Percentiles rank a stretch among this genome's conserved stretches.
Evolutionary conservation across 306 rosid species (phyloP).

Genomic region (Bauhinia variegata): DNA sequence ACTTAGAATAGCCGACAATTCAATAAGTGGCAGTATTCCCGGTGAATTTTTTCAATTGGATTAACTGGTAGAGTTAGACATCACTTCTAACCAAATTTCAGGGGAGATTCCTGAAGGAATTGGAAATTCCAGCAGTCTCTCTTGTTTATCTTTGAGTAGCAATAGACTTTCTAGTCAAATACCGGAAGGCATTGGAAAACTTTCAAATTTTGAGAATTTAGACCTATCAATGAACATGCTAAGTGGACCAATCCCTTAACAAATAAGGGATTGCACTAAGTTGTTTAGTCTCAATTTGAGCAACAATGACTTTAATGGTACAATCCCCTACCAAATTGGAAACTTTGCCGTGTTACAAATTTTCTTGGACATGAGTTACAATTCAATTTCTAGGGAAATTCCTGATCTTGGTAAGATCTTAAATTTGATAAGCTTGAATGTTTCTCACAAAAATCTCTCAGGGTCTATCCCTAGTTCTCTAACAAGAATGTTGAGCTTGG

Average conservation of each 20-base stretch:
- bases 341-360: conserved; percentile 46
- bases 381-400: conserved; percentile 51
- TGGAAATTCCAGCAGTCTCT: conserved; percentile 38
- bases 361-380: conserved; percentile 55
- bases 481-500: conserved; percentile 47
- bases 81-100: conserved; percentile 50
- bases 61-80: conserved; percentile 40
- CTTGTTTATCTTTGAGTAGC: conserved; percentile 24
- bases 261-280: conserved; percentile 46
- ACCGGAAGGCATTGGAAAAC: conserved; percentile 47
- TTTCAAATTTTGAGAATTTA: conserved; percentile 38
- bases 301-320: conserved; percentile 46
- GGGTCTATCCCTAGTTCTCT: conserved; percentile 51
- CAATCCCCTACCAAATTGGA: conserved; percentile 56
- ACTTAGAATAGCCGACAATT: conserved; percentile 47
- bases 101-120: conserved; percentile 53
- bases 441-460: conserved; percentile 54
- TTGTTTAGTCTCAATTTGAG: conserved; percentile 46
- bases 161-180: conserved; percentile 50
- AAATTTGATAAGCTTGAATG: conserved; percentile 51
- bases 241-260: conserved; percentile 50
- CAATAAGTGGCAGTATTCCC: conserved; percentile 48
- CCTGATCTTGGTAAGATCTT: conserved; percentile 47
- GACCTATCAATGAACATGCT: conserved; percentile 57
- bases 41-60: conserved; percentile 41